These are phyloP conservation scores for Trichosporon sp. DNA, from an alignment of 1,284 basidiomycete species.

Conservation along the genomic window DNA sequence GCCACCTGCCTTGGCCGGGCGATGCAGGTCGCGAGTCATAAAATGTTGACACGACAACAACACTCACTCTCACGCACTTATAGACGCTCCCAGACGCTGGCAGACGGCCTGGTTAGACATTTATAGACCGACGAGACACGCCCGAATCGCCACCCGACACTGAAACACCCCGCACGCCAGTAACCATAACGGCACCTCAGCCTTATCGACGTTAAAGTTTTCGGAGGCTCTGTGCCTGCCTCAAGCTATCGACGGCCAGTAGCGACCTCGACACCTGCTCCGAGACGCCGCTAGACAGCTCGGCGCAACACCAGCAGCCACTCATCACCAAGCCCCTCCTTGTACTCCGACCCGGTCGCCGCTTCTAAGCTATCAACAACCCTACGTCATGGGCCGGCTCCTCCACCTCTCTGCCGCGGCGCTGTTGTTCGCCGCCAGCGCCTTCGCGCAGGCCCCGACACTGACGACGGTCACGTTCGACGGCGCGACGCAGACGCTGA, in stretches of 20 bases:
- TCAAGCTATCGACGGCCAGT: neutral
- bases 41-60: neutral
- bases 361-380: neutral
- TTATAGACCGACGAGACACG: neutral
- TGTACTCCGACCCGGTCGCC: neutral
- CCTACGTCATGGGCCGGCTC: neutral
- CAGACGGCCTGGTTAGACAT: neutral
- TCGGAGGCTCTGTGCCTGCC: neutral
- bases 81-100: neutral
- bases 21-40: neutral
- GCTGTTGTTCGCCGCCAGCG: neutral
- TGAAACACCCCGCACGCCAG: neutral
- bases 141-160: neutral
- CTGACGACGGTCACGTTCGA: neutral
- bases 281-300: neutral
- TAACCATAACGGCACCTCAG: neutral
- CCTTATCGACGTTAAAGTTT: neutral
- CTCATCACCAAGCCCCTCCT: neutral
- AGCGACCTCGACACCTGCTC: neutral
- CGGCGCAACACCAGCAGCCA: neutral
- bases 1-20: neutral
- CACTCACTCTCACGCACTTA: neutral
- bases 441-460: neutral
- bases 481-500: constrained; percentile 55
- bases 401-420: neutral